phyloP scores from a whole-genome alignment of 345 rosid species.

The Citrus hindsii region DNA sequence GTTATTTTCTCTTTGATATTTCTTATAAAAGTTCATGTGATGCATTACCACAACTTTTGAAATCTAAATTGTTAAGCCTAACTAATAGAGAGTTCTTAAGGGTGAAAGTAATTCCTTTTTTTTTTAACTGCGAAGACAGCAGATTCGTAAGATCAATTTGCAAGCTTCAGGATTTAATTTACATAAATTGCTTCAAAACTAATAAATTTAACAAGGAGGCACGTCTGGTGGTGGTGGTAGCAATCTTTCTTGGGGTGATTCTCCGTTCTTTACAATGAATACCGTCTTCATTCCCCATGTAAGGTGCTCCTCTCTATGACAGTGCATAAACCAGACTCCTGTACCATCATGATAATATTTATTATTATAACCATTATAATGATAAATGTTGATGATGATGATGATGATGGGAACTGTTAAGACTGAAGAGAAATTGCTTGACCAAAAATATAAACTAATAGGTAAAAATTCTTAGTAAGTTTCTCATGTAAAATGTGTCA shows the following conservation, averaged over 20 bases:
- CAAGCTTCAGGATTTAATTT: background rate
- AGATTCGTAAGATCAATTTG: background rate
- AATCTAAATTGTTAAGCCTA: too few relatives aligned
- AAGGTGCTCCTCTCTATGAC: conserved; percentile 41
- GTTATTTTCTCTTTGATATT: too few relatives aligned
- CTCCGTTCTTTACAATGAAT: conserved; percentile 36
- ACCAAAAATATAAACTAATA: too few relatives aligned
- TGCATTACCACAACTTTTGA: too few relatives aligned
- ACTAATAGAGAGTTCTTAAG: background rate
- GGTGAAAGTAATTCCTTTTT: background rate
- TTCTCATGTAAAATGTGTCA: too few relatives aligned
- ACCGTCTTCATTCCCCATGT: conserved; percentile 44
- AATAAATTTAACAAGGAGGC: conserved; percentile 32
- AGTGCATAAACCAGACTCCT: conserved; percentile 59
- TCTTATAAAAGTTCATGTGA: too few relatives aligned
- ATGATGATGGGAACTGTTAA: too few relatives aligned
- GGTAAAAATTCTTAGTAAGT: too few relatives aligned
- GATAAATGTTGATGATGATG: too few relatives aligned
- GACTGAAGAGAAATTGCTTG: too few relatives aligned
- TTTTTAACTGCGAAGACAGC: background rate
- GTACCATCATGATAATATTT: background rate
- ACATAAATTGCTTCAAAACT: background rate
- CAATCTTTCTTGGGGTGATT: conserved; percentile 2
- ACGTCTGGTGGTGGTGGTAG: conserved; percentile 37
- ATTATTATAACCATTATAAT: background rate